Percentiles rank a stretch among this genome's conserved stretches.
Conservation (phyloP, 1,284 basidiomycete species). For the Xerocomus nothofagi region DNA sequence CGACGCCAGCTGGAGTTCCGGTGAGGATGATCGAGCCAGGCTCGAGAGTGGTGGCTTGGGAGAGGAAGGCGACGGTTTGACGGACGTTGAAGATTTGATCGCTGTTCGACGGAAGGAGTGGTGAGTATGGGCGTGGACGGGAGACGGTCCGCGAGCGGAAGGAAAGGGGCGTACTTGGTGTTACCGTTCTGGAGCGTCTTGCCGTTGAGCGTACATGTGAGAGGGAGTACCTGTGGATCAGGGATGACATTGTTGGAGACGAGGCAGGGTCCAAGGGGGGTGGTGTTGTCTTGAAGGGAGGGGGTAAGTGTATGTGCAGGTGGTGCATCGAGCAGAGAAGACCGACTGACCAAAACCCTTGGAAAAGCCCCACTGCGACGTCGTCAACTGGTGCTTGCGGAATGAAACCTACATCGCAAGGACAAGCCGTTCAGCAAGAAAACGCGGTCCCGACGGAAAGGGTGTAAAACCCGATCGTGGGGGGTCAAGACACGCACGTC, state of each 20-base stretch:
- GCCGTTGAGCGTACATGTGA: constrained; percentile 73
- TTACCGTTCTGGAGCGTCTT: constrained; percentile 70
- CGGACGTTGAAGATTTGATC: constrained; percentile 74
- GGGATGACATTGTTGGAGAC: constrained; percentile 64
- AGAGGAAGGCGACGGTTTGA: constrained; percentile 75
- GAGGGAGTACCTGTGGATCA: constrained; percentile 67
- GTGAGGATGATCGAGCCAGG: constrained; percentile 83
- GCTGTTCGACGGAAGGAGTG: constrained; percentile 36
- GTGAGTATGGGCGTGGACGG: not conserved
- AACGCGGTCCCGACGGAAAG: not conserved
- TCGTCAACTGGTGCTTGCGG: constrained; percentile 72
- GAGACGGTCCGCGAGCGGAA: no score
- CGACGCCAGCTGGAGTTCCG: constrained; percentile 76
- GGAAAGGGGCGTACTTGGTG: constrained; percentile 52
- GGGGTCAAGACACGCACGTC: constrained; percentile 51
- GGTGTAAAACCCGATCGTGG: not conserved
- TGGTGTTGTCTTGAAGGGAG: constrained; percentile 58
- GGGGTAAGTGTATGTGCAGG: not conserved
- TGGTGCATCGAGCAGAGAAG: not conserved
- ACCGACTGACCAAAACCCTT: constrained; percentile 66
- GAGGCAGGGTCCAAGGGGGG: constrained; percentile 75
- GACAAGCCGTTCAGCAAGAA: not conserved
- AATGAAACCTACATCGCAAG: constrained; percentile 59
- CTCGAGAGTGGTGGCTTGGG: constrained; percentile 83
- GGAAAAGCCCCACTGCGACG: constrained; percentile 83